Percentiles rank a stretch among this genome's conserved stretches.
These are phyloP conservation scores for Ilyonectria sp. DNA, from an alignment of 2,329 filamentous ascomycete genomes.

Conservation along the genomic window DNA sequence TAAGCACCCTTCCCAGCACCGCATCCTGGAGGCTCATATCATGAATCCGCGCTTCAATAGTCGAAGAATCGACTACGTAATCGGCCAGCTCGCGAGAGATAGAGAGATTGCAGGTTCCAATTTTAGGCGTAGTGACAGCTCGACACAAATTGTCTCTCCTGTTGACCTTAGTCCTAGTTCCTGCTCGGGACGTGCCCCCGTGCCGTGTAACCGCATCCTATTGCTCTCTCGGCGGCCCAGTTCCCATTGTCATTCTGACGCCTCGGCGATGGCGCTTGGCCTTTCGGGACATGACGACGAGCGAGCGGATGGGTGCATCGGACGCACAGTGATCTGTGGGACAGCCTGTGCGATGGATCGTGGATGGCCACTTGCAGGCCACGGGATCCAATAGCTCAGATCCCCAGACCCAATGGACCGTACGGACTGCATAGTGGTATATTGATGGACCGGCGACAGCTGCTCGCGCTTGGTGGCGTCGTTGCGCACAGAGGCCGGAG, in stretches of 20 bases:
- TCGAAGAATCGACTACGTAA: constrained; percentile 22
- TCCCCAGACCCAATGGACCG: constrained; percentile 25
- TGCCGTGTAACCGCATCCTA: constrained; percentile 13
- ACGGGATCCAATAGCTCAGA: constrained; percentile 23
- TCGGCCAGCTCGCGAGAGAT: background rate
- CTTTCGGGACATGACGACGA: constrained; percentile 18
- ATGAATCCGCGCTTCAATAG: constrained; percentile 3
- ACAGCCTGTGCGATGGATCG: constrained; percentile 27
- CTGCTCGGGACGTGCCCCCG: constrained; percentile 2
- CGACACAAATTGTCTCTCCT: background rate
- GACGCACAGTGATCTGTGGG: constrained; percentile 38
- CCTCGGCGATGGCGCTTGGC: constrained; percentile 15
- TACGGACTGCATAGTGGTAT: constrained; percentile 10
- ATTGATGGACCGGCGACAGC: constrained; percentile 15
- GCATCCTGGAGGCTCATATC: constrained; percentile 6
- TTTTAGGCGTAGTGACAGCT: constrained; percentile 30
- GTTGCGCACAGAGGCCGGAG: constrained; percentile 19
- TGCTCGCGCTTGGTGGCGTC: constrained; percentile 2
- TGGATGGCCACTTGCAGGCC: constrained; percentile 14
- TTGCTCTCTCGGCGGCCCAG: background rate
- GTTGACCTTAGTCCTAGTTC: background rate
- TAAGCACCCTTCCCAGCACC: constrained; percentile 7
- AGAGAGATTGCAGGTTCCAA: constrained; percentile 33
- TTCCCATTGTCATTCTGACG: constrained; percentile 12
- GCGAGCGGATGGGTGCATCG: constrained; percentile 30